A percentile compares a stretch with the other conserved stretches of the same genome.
Conservation (phyloP, 129 eudicot genomes). For the Chrysanthemum lavandulifolium region DNA sequence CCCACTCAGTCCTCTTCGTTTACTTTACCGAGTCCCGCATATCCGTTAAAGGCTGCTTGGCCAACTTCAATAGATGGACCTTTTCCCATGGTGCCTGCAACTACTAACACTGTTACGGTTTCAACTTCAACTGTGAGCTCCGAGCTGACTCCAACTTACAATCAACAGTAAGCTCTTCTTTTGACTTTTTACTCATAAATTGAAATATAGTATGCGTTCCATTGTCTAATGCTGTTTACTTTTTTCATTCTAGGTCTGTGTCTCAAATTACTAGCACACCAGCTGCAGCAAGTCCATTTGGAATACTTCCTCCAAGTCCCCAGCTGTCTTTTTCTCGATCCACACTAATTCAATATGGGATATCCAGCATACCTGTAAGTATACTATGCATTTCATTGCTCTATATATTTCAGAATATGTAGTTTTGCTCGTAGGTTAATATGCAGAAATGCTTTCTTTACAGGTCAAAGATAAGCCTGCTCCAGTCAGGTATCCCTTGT, state of each 20-base stretch:
- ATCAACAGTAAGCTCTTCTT: slow-evolving; percentile 27
- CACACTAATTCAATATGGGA: slow-evolving; percentile 42
- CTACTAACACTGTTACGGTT: slow-evolving; percentile 1
- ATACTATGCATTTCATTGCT: background rate
- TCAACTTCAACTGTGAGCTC: slow-evolving; percentile 11
- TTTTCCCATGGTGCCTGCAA: background rate
- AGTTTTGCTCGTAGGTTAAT: background rate
- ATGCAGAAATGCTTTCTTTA: background rate
- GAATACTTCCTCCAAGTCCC: slow-evolving; percentile 32
- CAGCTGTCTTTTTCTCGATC: slow-evolving; percentile 23
- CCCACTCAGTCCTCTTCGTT: slow-evolving; percentile 18
- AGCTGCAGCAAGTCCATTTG: slow-evolving; percentile 44
- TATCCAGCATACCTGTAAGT: slow-evolving; percentile 62
- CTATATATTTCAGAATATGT: background rate
- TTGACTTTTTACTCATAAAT: background rate
- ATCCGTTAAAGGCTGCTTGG: background rate
- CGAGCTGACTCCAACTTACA: slow-evolving; percentile 1
- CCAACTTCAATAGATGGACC: slow-evolving; percentile 15
- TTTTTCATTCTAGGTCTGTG: slow-evolving; percentile 21
- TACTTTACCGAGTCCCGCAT: slow-evolving; percentile 16
- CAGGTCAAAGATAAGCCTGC: slow-evolving; percentile 60
- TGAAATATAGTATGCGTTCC: background rate
- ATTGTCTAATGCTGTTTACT: background rate
- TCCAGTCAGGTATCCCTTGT: slow-evolving; percentile 30
- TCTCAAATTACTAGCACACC: slow-evolving; percentile 22